These are phyloP conservation scores for Scortechinia acanthostroma DNA, from an alignment of 2,329 filamentous ascomycete species.

Conservation along the genomic window DNA sequence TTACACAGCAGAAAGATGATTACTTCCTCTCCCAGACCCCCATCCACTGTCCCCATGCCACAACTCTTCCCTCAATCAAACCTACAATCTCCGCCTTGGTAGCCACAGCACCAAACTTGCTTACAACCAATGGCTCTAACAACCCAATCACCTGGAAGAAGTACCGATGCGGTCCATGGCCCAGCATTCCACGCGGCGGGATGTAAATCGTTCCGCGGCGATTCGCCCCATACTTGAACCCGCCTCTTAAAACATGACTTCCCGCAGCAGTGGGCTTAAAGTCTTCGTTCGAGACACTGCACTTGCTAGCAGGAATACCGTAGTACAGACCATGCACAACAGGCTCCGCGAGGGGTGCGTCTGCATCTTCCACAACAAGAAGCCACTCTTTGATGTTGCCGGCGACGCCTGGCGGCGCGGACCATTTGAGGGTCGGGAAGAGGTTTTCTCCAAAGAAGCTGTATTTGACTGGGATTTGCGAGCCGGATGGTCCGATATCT, in stretches of 20 bases:
- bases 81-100: background rate
- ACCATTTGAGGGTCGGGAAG: background rate
- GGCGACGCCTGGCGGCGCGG: too few species aligned
- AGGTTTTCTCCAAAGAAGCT: too few species aligned
- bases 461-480: too few species aligned
- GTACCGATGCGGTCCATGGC: constrained; percentile 3
- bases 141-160: constrained; percentile 2
- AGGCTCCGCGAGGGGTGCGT: background rate
- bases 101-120: too few species aligned
- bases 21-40: too few species aligned
- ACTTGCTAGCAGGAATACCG: background rate
- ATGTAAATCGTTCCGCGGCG: background rate
- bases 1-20: too few species aligned
- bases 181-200: background rate
- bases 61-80: background rate
- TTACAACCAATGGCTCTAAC: background rate
- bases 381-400: background rate
- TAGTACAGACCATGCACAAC: constrained; percentile 1
- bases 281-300: background rate
- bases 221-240: background rate
- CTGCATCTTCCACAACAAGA: constrained; percentile 1
- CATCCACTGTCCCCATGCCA: constrained; percentile 2
- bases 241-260: too few species aligned
- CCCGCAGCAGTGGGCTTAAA: background rate
- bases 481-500: too few species aligned